Evolutionary conservation across 2,329 filamentous ascomycete genomes (phyloP), one percentile per base, ranked within the genome.

Genomic region (Aspergillus sergii): DNA sequence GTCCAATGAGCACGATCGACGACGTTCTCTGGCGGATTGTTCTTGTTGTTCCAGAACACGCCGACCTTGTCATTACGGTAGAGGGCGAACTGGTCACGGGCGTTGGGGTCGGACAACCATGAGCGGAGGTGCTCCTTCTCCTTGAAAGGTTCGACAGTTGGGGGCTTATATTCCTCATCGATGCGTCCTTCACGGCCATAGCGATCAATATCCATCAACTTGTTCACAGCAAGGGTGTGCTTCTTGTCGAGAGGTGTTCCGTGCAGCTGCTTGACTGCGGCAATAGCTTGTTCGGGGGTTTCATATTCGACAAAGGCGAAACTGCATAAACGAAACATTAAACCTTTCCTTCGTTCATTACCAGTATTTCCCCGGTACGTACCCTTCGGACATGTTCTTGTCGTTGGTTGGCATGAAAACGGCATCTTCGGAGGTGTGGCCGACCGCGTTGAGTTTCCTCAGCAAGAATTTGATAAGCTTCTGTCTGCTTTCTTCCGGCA

Each of bases 11-110:
- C 89, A 70, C 95, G 90, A 75, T 98, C 94, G 62, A 99, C 92
- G 43, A 97, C 87, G 67, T 87, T 88, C 79, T 99, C 95, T 5
- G 94, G 93, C 26, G 85, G 80, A 64, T 97, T 94, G 80, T 91
- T 94, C 82, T 96, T 95, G 84, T 96, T 96, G 84, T 98, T 98
- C 94, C 94, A 99, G 85, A 91, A 97, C 7, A 99, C 91, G 64
- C 93, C 94, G 43, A 99, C 95, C 66, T 90, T 91, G 59, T 99
- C 95, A 70, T 90, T 91, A 59, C 92, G 90, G 84, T 91, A 97
- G 88, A 98, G 93, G 78, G 92, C 92, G 73, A 98, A 95, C 83
- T 99, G 94, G 77, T 99, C 95, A 66, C 95, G 89, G 69, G 93
- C 93, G 70, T 93, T 93, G 63, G 90, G 84, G 75, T 99, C 95